Percentiles rank a stretch among this genome's conserved stretches.
Conservation (phyloP, 371 early-diverging fungal species). For the Mortierella sp. region DNA sequence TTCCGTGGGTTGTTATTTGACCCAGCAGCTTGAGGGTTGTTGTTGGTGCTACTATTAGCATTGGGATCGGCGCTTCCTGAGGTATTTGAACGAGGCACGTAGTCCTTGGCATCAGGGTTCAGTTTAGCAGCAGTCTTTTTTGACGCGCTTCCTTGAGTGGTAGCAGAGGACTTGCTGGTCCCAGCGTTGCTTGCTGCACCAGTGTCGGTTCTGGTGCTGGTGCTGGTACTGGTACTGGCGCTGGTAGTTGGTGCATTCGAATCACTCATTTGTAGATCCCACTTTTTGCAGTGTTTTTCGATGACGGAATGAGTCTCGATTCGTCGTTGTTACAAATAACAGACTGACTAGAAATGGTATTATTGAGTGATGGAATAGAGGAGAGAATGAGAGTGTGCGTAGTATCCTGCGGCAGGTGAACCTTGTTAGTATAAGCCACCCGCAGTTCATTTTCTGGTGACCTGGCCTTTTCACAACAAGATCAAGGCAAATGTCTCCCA, state of each 20-base stretch:
- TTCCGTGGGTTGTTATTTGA: conserved; percentile 20
- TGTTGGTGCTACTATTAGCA: background rate
- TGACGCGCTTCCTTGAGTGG: background rate
- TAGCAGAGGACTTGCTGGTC: background rate
- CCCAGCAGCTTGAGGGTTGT: background rate
- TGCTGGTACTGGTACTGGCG: conserved; percentile 12
- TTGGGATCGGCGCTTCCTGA: background rate
- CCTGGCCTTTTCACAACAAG: background rate
- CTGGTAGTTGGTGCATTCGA: conserved; percentile 3
- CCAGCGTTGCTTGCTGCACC: background rate
- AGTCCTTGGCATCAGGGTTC: conserved; percentile 53
- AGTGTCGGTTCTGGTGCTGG: conserved; percentile 7
- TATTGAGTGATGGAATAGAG: background rate
- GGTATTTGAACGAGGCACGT: conserved; percentile 35
- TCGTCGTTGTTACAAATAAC: too few relatives aligned
- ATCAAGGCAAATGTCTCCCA: too few relatives aligned
- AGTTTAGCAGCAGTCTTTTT: conserved; percentile 19
- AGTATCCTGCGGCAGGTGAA: conserved; percentile 4
- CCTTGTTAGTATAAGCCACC: conserved; percentile 21
- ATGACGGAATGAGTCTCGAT: background rate
- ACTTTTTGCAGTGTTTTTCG: background rate
- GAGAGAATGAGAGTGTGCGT: background rate
- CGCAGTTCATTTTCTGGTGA: conserved; percentile 20
- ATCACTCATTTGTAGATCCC: conserved; percentile 10
- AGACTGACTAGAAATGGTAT: background rate